Percentiles rank a stretch among this genome's conserved stretches.
phyloP scores from a whole-genome alignment of 176 grass and related monocot species.

The Typha latifolia region DNA sequence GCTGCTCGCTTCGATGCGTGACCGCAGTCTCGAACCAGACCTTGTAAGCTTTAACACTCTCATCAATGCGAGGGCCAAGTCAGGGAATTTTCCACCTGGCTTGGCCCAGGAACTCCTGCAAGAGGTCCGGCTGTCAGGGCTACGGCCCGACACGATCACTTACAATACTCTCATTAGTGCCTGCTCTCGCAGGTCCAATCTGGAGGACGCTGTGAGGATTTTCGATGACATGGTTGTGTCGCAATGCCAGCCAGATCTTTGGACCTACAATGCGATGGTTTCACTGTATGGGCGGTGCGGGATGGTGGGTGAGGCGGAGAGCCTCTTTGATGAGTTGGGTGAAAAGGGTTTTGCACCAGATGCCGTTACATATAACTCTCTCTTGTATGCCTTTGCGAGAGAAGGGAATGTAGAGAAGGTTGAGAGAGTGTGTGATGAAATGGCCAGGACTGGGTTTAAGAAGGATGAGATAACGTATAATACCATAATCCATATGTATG shows the following conservation, averaged over 20 bases:
- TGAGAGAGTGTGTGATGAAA: constrained; percentile 57
- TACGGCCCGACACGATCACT: constrained; percentile 78
- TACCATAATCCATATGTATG: constrained; percentile 92
- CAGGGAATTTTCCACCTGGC: constrained; percentile 35
- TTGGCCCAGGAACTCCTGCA: constrained; percentile 52
- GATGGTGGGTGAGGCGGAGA: constrained; percentile 40
- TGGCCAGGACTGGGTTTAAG: constrained; percentile 70
- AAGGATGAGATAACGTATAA: constrained; percentile 91
- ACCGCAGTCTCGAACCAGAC: constrained; percentile 66
- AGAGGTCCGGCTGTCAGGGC: constrained; percentile 51
- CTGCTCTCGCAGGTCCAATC: constrained; percentile 52
- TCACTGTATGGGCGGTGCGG: constrained; percentile 59
- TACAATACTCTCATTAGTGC: constrained; percentile 91
- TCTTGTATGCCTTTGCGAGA: constrained; percentile 71
- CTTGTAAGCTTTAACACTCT: constrained; percentile 94
- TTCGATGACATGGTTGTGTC: constrained; percentile 70
- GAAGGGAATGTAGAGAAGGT: constrained; percentile 51
- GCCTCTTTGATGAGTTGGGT: constrained; percentile 55
- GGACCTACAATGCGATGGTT: constrained; percentile 90
- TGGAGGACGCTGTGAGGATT: constrained; percentile 54
- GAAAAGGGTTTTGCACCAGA: constrained; percentile 70
- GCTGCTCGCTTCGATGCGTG: constrained; percentile 60
- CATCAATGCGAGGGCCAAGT: constrained; percentile 83
- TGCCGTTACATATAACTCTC: constrained; percentile 76
- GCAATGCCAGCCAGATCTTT: constrained; percentile 65